phyloP scores from a whole-genome alignment of 2,329 filamentous ascomycete genomes.

The Fusarium sulawesiense region DNA sequence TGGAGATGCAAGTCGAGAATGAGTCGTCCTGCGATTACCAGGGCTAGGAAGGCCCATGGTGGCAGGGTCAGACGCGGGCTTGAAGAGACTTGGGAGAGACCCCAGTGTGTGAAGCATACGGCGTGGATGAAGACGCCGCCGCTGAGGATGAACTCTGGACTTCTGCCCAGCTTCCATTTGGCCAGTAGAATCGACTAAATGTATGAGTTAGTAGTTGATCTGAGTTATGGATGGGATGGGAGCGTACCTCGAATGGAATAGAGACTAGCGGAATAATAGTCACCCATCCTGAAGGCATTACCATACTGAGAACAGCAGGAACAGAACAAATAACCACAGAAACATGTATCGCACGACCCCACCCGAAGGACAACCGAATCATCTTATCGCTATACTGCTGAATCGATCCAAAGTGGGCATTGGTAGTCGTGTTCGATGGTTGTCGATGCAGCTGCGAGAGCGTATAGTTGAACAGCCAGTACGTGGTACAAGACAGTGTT shows the following conservation, averaged over 20 bases:
- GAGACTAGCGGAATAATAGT: not conserved
- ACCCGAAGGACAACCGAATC: not conserved
- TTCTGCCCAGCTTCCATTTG: not conserved
- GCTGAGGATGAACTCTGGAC: not conserved
- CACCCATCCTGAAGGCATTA: not conserved
- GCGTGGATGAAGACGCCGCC: not conserved
- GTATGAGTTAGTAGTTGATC: fast-evolving
- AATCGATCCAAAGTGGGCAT: not conserved
- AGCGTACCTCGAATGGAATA: not conserved
- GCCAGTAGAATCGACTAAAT: not conserved
- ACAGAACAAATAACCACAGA: not conserved
- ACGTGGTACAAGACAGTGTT: not conserved
- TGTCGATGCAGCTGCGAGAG: not conserved
- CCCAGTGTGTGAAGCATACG: conserved; percentile 3
- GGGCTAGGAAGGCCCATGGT: not conserved
- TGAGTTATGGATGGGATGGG: fast-evolving
- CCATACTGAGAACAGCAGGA: not conserved
- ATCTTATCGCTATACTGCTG: not conserved
- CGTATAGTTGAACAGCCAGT: not conserved
- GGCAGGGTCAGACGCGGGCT: not conserved
- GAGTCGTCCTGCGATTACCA: not conserved
- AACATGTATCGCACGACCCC: not conserved
- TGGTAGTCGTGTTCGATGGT: not conserved
- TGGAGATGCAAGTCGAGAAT: not conserved
- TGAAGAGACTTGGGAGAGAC: not conserved